A percentile compares a stretch with the other conserved stretches of the same genome.
These are phyloP conservation scores for Cordyceps pruinosa DNA, from an alignment of 2,329 filamentous ascomycete species.

Conservation along the genomic window DNA sequence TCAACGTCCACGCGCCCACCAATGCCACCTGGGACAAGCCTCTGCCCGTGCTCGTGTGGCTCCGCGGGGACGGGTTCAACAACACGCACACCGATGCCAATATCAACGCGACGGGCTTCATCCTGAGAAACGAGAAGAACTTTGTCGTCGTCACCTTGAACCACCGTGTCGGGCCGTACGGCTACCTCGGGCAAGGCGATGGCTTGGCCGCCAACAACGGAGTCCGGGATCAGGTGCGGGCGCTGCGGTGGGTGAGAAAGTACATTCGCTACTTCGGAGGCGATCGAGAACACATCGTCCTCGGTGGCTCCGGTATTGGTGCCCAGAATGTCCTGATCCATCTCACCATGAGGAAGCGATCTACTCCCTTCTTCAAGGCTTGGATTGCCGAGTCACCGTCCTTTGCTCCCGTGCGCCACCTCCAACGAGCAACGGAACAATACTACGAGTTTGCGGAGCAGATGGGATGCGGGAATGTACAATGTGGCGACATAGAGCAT, in stretches of 20 bases:
- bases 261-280: constrained; percentile 48
- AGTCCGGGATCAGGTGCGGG: constrained; percentile 62
- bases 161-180: constrained; percentile 68
- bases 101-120: constrained; percentile 54
- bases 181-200: constrained; percentile 59
- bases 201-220: constrained; percentile 58
- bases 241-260: constrained; percentile 61
- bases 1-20: constrained; percentile 57
- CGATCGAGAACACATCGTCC: constrained; percentile 44
- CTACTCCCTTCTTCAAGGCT: constrained; percentile 43
- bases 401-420: constrained; percentile 41
- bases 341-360: constrained; percentile 48
- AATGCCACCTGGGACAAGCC: constrained; percentile 39
- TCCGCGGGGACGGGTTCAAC: constrained; percentile 58
- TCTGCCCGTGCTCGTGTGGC: constrained; percentile 56
- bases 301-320: constrained; percentile 61
- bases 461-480: constrained; percentile 20
- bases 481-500: no score
- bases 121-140: constrained; percentile 47
- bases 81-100: constrained; percentile 36
- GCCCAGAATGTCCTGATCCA: constrained; percentile 59
- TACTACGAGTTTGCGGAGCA: constrained; percentile 33
- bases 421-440: constrained; percentile 37
- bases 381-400: constrained; percentile 45
- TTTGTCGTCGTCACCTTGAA: constrained; percentile 69